These are phyloP conservation scores for Drosera spatulata DNA, from an alignment of 179 eudicot genomes.

Conservation along the genomic window DNA sequence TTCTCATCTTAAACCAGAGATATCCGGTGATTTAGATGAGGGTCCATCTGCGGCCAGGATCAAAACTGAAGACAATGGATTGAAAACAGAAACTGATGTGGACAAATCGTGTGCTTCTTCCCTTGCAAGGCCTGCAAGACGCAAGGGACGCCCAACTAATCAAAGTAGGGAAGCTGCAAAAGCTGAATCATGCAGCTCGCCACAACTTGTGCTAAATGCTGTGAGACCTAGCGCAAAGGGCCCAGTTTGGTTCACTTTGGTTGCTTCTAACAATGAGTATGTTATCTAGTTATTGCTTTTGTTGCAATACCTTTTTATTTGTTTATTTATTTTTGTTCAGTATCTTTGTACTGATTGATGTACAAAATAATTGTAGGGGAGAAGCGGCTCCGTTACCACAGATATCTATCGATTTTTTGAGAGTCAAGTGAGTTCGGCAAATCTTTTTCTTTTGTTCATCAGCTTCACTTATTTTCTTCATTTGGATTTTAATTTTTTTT, in stretches of 20 bases:
- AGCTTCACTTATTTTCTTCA: neutral
- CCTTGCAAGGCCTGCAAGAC: conserved; percentile 27
- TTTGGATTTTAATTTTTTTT: neutral
- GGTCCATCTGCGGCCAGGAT: conserved; percentile 22
- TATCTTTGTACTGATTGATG: neutral
- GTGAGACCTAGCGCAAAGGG: conserved; percentile 24
- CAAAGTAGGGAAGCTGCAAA: conserved; percentile 21
- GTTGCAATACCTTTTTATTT: neutral
- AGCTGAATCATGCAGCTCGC: conserved; percentile 24
- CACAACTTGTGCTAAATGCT: conserved; percentile 31
- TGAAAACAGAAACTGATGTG: conserved; percentile 26
- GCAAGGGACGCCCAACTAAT: conserved; percentile 26
- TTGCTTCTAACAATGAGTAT: conserved; percentile 64
- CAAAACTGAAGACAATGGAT: conserved; percentile 39
- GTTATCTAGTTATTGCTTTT: conserved; percentile 11
- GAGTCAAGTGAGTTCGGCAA: conserved; percentile 59
- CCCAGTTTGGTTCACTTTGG: conserved; percentile 89
- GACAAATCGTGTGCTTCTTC: conserved; percentile 24
- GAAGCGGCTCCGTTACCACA: conserved; percentile 58
- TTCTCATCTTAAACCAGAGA: conserved; percentile 41
- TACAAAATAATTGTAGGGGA: conserved; percentile 36
- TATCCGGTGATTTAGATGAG: conserved; percentile 23
- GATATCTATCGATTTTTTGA: conserved; percentile 54
- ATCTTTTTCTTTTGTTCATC: neutral
- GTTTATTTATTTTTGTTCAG: neutral